Base-by-base conservation (phyloP, 306 rosid genomes). In the Cotoneaster glaucophyllus region DNA sequence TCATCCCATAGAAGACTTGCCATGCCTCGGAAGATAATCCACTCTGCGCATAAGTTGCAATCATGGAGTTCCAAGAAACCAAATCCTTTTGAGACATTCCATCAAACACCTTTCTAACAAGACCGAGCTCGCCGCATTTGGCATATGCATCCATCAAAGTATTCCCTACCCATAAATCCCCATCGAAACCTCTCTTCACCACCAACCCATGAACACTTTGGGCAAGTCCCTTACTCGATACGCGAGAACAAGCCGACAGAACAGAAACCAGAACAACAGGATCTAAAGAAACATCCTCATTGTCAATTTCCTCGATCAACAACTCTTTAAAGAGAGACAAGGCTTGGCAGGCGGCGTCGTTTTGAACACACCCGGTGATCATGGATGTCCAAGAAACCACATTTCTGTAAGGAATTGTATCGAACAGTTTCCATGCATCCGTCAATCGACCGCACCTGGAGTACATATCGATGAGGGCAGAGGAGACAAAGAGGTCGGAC, bases 101-200 rank as follows among this genome's bases (percentile, higher is more conserved):
- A 80, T 88, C 91, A 84, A 93, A 93, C 75, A 93, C 89, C 69
- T 88, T 85, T 84, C 86, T 90, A 11, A 94, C 86, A 72, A 81
- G 79, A 44, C 48, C 25, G 28, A 76, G 77, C 80, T 88, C 86
- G n/a, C 96, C 82, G 44, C 90, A 91, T 85, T 88, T 91, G 17
- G 98, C 93, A 84, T 90, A 93, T 15, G 96, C 93, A 80, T 91
- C 98, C 88, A 91, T 86, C 89, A 93, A 87, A 48, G 93, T 91
- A 78, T 93, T 93, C 70, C 90, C 91, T 78, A 87, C 89, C 1
- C 88, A 85, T 70, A 82, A 76, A 70, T 84, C 73, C 74, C 70
- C 87, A 21, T 82, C 84, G 73, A 93, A 82, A 52, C 98, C 98
- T 61, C 82, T 85, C 69, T 88, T 93, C 50, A 86, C 26, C 81